These are phyloP conservation scores for Beauveria sp. DNA, from an alignment of 2,329 filamentous ascomycete species.

Conservation along the genomic window DNA sequence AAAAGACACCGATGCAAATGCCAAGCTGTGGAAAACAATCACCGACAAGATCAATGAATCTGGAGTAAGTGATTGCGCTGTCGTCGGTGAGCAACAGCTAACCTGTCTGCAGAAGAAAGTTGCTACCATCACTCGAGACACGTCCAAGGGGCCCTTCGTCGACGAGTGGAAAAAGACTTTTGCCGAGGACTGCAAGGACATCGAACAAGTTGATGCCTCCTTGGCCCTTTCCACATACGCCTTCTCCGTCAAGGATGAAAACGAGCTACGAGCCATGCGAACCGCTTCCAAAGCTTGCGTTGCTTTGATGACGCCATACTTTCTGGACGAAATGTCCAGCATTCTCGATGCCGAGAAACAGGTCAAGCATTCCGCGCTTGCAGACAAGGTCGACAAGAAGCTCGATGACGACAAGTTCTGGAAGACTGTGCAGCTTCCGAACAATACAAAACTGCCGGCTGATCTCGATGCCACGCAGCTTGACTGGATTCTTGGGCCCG, in stretches of 20 bases:
- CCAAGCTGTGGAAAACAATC: conserved; percentile 80
- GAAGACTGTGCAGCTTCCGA: conserved; percentile 64
- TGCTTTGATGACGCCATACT: conserved; percentile 90
- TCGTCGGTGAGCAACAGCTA: conserved; percentile 11
- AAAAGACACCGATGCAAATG: conserved; percentile 86
- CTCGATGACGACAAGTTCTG: conserved; percentile 93
- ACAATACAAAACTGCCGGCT: conserved; percentile 67
- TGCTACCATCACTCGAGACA: conserved; percentile 78
- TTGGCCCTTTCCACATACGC: conserved; percentile 73
- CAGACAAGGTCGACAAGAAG: conserved; percentile 83
- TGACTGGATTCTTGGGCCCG: conserved; percentile 87
- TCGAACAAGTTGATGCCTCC: conserved; percentile 82
- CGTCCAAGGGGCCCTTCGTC: conserved; percentile 77
- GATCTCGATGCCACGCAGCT: conserved; percentile 85
- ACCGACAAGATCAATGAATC: conserved; percentile 79
- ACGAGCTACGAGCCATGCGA: conserved; percentile 86
- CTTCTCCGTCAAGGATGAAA: conserved; percentile 90
- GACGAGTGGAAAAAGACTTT: conserved; percentile 93
- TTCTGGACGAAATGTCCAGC: conserved; percentile 96
- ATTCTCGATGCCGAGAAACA: conserved; percentile 96
- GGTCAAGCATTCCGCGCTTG: conserved; percentile 78
- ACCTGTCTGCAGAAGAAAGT: conserved; percentile 64
- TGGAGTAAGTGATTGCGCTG: conserved; percentile 54
- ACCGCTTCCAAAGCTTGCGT: conserved; percentile 92
- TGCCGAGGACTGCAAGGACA: conserved; percentile 69